These are phyloP conservation scores for Lasiodiplodia sp. DNA, from an alignment of 2,329 filamentous ascomycete species.

Conservation along the genomic window DNA sequence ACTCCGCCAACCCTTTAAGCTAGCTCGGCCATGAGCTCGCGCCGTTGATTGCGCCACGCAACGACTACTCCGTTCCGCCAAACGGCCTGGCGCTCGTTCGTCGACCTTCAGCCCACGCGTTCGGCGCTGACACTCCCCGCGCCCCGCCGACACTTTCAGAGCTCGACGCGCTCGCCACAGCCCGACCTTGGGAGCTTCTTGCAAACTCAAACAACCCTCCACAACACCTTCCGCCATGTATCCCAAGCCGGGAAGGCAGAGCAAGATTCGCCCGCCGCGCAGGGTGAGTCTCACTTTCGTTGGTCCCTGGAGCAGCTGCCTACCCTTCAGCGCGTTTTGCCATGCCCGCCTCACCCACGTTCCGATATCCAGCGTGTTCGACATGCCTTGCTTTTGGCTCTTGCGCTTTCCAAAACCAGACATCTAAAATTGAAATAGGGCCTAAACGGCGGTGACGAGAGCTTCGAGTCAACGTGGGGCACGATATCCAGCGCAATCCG, in stretches of 20 bases:
- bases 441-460: slow-evolving; percentile 67
- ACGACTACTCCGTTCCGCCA: background rate
- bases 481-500: slow-evolving; percentile 77
- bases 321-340: background rate
- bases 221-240: slow-evolving; percentile 16
- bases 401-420: background rate
- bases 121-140: slow-evolving; percentile 7
- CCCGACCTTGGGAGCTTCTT: background rate
- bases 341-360: background rate
- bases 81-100: slow-evolving; percentile 5
- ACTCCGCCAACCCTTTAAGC: background rate
- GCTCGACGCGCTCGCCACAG: slow-evolving; percentile 8
- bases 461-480: slow-evolving; percentile 87
- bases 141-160: slow-evolving; percentile 9
- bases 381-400: background rate
- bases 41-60: slow-evolving; percentile 1
- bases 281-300: slow-evolving; percentile 60
- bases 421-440: slow-evolving; percentile 52
- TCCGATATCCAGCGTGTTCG: background rate
- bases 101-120: background rate
- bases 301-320: background rate
- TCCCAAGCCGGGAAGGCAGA: slow-evolving; percentile 39
- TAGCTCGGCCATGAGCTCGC: slow-evolving; percentile 18
- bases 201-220: background rate
- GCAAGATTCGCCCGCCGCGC: slow-evolving; percentile 72